Evolutionary conservation across 1,284 basidiomycete genomes (phyloP).

Genomic region (Ustilago nuda): DNA sequence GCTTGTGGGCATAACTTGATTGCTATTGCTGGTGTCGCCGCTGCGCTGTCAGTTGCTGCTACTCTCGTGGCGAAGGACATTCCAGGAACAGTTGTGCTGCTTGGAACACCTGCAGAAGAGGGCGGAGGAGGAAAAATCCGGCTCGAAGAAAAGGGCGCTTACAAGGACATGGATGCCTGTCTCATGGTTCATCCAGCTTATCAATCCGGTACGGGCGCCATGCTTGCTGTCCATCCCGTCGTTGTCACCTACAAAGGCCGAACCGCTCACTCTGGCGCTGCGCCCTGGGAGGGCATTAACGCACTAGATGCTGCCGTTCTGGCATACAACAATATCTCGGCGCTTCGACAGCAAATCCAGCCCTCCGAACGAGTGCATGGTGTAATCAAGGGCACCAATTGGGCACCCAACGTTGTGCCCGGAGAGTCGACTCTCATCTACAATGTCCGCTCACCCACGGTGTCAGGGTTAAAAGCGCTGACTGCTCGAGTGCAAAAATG

Average conservation of each 20-base stretch:
- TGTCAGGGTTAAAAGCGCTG: constrained; percentile 73
- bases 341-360: constrained; percentile 79
- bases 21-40: constrained; percentile 81
- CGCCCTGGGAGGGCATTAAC: constrained; percentile 85
- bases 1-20: constrained; percentile 88
- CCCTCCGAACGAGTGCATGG: constrained; percentile 73
- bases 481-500: constrained; percentile 74
- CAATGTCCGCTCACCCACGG: constrained; percentile 77
- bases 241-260: constrained; percentile 52
- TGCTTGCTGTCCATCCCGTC: constrained; percentile 72
- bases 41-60: constrained; percentile 78
- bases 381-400: constrained; percentile 68
- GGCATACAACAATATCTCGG: constrained; percentile 80
- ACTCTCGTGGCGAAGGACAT: constrained; percentile 76
- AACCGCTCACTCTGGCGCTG: constrained; percentile 67
- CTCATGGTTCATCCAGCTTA: constrained; percentile 75
- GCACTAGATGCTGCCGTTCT: constrained; percentile 85
- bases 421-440: constrained; percentile 80
- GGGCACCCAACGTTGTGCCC: constrained; percentile 76
- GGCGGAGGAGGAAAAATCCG: constrained; percentile 80
- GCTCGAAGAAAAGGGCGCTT: constrained; percentile 79
- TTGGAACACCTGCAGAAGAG: constrained; percentile 91
- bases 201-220: constrained; percentile 71
- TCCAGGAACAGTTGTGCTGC: constrained; percentile 79
- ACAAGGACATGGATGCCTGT: constrained; percentile 81